phyloP scores from a whole-genome alignment of 176 grass and related monocot genomes.

The Carex pumila region DNA sequence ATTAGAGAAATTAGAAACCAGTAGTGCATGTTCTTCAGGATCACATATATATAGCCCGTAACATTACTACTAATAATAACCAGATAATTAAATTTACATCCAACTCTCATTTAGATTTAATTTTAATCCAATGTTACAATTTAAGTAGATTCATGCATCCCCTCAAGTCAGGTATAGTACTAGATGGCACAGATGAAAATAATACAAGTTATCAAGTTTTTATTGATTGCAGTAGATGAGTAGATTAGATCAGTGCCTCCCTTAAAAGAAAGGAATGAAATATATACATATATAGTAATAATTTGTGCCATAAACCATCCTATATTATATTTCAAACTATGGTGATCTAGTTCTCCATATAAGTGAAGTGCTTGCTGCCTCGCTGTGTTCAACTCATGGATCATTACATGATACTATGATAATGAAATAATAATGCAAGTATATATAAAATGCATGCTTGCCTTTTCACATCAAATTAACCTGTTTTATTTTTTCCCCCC shows the following conservation, averaged over 20 bases:
- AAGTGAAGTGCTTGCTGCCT: background rate
- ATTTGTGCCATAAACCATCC: background rate
- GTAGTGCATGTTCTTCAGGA: background rate
- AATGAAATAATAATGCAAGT: too few species aligned
- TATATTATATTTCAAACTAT: background rate
- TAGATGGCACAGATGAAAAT: background rate
- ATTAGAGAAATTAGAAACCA: background rate
- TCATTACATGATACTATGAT: background rate
- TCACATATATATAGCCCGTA: background rate
- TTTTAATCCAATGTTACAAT: background rate
- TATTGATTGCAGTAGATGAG: background rate
- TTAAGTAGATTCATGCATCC: background rate
- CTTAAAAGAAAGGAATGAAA: background rate
- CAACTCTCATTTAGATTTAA: background rate
- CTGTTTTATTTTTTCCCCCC: background rate
- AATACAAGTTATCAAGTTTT: background rate
- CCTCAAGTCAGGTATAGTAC: background rate
- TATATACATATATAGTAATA: background rate
- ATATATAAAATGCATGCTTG: background rate
- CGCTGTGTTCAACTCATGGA: background rate
- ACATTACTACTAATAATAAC: background rate
- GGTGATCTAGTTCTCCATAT: background rate
- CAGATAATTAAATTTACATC: background rate
- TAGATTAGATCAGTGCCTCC: background rate
- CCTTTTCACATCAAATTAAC: background rate